Evolutionary conservation across 176 grass and related monocot genomes (phyloP).

Genomic region (Neostapfia colusana): DNA sequence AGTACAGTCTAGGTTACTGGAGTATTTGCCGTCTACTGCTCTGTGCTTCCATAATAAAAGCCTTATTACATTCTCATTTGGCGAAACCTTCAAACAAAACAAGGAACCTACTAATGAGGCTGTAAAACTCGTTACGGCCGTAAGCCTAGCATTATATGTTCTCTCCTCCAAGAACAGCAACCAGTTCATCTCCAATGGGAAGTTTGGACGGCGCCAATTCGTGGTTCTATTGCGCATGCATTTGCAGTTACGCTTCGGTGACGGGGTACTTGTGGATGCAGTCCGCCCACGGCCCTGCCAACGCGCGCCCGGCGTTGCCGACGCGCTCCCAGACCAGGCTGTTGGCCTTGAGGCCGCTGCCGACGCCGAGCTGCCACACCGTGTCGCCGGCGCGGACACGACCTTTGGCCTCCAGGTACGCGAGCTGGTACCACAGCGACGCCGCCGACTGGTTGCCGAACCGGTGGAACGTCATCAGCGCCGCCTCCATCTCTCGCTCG

Average conservation of each 20-base stretch:
- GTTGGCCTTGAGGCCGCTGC: constrained; percentile 67
- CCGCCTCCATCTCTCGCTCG: constrained; percentile 60
- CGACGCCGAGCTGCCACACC: constrained; percentile 68
- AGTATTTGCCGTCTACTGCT: not conserved
- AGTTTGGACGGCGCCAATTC: not conserved
- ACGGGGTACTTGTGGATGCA: constrained; percentile 52
- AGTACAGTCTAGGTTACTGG: not conserved
- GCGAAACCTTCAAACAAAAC: not conserved
- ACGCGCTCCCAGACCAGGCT: constrained; percentile 53
- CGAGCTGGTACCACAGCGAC: constrained; percentile 88
- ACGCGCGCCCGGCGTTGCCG: not conserved
- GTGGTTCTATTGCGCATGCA: not conserved
- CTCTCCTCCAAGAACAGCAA: not conserved
- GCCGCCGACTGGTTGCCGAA: constrained; percentile 83
- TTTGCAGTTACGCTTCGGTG: not conserved
- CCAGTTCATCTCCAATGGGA: not conserved
- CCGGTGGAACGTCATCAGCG: constrained; percentile 68
- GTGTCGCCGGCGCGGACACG: constrained; percentile 40
- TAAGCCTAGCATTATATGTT: not conserved
- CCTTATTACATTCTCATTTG: not conserved
- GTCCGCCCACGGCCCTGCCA: constrained; percentile 43
- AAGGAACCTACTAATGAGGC: not conserved
- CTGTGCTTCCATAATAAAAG: not conserved
- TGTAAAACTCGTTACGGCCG: not conserved
- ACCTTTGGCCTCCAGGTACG: constrained; percentile 59